These are phyloP conservation scores for Ganoderma boninense DNA, from an alignment of 1,284 basidiomycete species.

Conservation along the genomic window DNA sequence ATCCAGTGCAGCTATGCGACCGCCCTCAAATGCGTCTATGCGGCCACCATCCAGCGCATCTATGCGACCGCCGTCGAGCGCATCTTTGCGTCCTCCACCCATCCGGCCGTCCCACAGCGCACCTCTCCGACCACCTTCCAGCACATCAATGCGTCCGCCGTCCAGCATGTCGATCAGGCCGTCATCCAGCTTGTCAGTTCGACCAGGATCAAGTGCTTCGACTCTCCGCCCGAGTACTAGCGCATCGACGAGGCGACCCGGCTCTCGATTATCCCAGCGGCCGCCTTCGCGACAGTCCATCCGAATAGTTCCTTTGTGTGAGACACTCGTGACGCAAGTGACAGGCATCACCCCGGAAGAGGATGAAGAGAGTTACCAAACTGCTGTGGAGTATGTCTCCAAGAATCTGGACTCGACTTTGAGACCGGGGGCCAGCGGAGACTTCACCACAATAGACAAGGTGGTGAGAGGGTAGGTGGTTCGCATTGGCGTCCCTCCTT, in stretches of 20 bases:
- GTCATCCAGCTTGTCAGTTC: constrained; percentile 40
- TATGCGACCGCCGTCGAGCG: constrained; percentile 44
- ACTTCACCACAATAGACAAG: constrained; percentile 61
- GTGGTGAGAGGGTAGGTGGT: constrained; percentile 62
- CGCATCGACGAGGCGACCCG: constrained; percentile 49
- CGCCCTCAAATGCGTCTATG: constrained; percentile 45
- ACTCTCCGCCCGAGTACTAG: constrained; percentile 36
- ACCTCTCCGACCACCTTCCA: constrained; percentile 43
- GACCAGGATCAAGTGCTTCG: constrained; percentile 46
- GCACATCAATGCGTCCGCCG: constrained; percentile 41
- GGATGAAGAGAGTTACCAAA: constrained; percentile 56
- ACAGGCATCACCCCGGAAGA: constrained; percentile 46
- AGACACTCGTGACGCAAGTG: constrained; percentile 64
- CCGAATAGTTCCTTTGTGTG: constrained; percentile 61
- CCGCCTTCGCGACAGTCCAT: constrained; percentile 56
- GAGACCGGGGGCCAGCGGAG: constrained; percentile 63
- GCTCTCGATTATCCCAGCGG: constrained; percentile 62
- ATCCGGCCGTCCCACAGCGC: constrained; percentile 35
- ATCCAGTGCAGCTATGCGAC: constrained; percentile 39
- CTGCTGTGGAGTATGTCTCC: constrained; percentile 59
- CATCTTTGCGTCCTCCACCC: constrained; percentile 30
- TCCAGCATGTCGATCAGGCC: constrained; percentile 17
- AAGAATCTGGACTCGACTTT: constrained; percentile 57
- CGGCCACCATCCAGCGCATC: constrained; percentile 47
- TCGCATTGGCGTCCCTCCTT: constrained; percentile 7